Conservation (phyloP, 805 yeast genomes). For the Metschnikowia noctiluminum region DNA sequence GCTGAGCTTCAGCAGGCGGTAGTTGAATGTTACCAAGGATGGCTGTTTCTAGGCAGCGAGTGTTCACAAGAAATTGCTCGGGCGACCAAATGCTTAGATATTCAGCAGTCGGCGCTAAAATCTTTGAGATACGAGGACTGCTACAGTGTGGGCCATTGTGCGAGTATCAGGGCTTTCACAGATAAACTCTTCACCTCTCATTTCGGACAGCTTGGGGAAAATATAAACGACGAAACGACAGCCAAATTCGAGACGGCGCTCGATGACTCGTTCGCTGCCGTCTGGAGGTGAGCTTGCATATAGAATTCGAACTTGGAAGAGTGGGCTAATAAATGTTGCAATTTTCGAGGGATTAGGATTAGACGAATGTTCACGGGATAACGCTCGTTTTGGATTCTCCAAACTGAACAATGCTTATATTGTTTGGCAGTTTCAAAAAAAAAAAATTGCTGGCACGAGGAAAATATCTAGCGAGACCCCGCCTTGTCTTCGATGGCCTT, state of each 20-base stretch:
- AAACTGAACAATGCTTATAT: too few species aligned
- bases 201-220: slow-evolving; percentile 38
- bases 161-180: slow-evolving; percentile 32
- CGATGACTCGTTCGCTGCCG: slow-evolving; percentile 27
- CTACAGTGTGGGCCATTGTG: slow-evolving; percentile 33
- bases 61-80: slow-evolving; percentile 31
- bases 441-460: too few species aligned
- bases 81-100: slow-evolving; percentile 28
- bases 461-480: too few species aligned
- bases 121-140: slow-evolving; percentile 36
- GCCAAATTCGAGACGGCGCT: slow-evolving; percentile 28
- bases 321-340: neutral
- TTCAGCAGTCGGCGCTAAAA: slow-evolving; percentile 35
- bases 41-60: slow-evolving; percentile 28
- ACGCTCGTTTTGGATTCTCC: too few species aligned
- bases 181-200: slow-evolving; percentile 34
- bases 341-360: neutral
- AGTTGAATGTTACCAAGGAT: slow-evolving; percentile 33
- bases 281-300: slow-evolving; percentile 30
- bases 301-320: neutral
- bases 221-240: slow-evolving; percentile 25
- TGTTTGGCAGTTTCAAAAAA: too few species aligned
- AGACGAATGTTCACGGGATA: neutral
- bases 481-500: slow-evolving; percentile 8
- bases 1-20: slow-evolving; percentile 39